phyloP scores from a whole-genome alignment of 148 eudicot genomes.

The Fagopyrum homotropicum region DNA sequence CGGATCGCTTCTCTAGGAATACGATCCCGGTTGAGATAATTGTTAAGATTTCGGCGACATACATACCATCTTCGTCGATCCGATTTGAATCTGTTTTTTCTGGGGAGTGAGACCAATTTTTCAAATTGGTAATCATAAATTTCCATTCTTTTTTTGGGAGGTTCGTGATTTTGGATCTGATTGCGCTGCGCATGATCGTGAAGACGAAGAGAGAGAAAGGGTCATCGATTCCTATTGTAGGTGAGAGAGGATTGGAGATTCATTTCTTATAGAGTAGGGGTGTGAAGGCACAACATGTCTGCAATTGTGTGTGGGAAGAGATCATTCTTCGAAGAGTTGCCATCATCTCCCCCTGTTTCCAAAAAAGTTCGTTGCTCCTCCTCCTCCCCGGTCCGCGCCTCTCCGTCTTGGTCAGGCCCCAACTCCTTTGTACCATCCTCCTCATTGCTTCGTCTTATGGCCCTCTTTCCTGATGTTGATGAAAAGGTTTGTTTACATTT shows the following conservation, averaged over 20 bases:
- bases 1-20: too few relatives aligned
- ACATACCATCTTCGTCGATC: too few relatives aligned
- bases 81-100: too few relatives aligned
- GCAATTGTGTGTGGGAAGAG: slow-evolving; percentile 15
- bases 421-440: slow-evolving; percentile 7
- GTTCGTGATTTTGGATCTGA: background rate
- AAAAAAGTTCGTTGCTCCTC: slow-evolving; percentile 40
- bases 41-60: too few relatives aligned
- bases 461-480: slow-evolving; percentile 70
- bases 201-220: background rate
- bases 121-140: too few relatives aligned
- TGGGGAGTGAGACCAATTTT: too few relatives aligned
- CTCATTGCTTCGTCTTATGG: slow-evolving; percentile 37
- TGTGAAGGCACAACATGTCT: slow-evolving; percentile 7
- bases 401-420: slow-evolving; percentile 31
- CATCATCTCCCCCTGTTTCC: slow-evolving; percentile 46
- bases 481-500: slow-evolving; percentile 35
- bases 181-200: slow-evolving; percentile 4
- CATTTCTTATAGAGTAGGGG: background rate
- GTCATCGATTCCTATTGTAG: background rate
- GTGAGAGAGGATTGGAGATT: background rate
- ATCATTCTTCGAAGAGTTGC: slow-evolving; percentile 61
- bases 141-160: too few relatives aligned
- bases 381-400: slow-evolving; percentile 49
- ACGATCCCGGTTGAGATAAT: too few relatives aligned